Evolutionary conservation across 306 rosid species (phyloP), one percentile per base, ranked within the genome.

Genomic region (Hippophae rhamnoides): DNA sequence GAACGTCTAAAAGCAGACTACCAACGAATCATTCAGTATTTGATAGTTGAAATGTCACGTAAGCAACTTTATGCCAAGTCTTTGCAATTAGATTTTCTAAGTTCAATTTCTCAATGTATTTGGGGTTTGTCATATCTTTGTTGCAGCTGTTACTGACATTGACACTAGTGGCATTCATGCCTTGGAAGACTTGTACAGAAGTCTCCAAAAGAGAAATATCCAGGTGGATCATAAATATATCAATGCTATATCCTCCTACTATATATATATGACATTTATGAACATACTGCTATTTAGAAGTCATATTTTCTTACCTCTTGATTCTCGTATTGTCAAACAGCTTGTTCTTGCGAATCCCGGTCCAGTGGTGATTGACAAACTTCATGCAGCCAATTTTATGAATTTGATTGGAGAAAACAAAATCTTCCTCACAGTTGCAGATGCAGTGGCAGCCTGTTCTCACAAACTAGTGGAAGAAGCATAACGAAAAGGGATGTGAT

Each of bases 141-240:
- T 52, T 69, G 67, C 76, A 92, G 99, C 99, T 1, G 96, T 92
- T 27, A 85, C 88, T 6, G 99, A 92, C 72, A 83, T 92, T 1
- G 99, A 92, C 64, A 88, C 96, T 10, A 92, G 99, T 62, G 99
- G 99, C 56, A 92, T 87, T 68, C 93, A 85, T 67, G 95, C 99
- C 72, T 74, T 92, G 46, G 90, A 88, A 80, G 99, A 92, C 78
- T 75, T 92, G 51, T 57, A 81, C 48, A 78, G 70, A 62, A 81
- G 84, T 76, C 96, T 92, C 76, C 68, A 65, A 58, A 92, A 85
- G 81, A 76, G 85, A 82, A 79, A 73, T 13, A 38, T 85, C 67
- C 79, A 92, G 89, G 99, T 92, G 72, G 60, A 44, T 9, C 25
- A 25, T 11, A 11, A n/a, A 2, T 48, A n/a, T 48, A 4, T 48